phyloP scores from a whole-genome alignment of 805 yeast species.

The Ogataea corticis region DNA sequence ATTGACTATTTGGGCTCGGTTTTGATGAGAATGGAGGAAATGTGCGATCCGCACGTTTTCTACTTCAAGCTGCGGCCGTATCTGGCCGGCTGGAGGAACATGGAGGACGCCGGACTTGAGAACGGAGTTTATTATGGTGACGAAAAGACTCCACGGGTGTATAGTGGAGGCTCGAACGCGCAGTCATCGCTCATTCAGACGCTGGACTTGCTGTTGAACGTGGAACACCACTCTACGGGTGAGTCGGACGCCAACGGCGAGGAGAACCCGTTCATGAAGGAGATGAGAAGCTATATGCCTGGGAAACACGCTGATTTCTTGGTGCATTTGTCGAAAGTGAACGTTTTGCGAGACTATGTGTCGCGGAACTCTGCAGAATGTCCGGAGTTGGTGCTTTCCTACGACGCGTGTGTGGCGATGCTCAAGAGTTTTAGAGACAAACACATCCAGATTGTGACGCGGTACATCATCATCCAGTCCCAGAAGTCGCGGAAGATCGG shows the following conservation, averaged over 20 bases:
- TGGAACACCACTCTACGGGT: constrained; percentile 81
- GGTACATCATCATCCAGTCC: constrained; percentile 83
- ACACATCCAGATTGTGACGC: constrained; percentile 88
- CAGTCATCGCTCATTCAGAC: constrained; percentile 90
- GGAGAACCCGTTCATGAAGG: constrained; percentile 60
- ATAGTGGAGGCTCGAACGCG: constrained; percentile 92
- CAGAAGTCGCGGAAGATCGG: constrained; percentile 54
- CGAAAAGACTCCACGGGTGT: constrained; percentile 53
- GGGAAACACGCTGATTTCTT: constrained; percentile 78
- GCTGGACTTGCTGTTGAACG: constrained; percentile 72
- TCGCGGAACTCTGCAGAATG: constrained; percentile 36
- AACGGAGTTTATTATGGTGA: constrained; percentile 78
- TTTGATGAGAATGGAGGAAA: constrained; percentile 81
- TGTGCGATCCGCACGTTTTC: constrained; percentile 93
- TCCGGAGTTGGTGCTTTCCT: constrained; percentile 65
- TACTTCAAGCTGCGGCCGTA: constrained; percentile 85
- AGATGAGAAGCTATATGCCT: constrained; percentile 92
- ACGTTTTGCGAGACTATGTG: constrained; percentile 69
- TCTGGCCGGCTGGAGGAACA: constrained; percentile 92
- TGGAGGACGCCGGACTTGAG: constrained; percentile 79
- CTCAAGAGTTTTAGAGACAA: constrained; percentile 85
- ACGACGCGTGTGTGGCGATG: constrained; percentile 90
- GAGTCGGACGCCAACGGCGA: constrained; percentile 11
- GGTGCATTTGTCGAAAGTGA: constrained; percentile 53
- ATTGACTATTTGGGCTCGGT: constrained; percentile 74